Percentiles rank a stretch among this genome's conserved stretches.
phyloP scores from a whole-genome alignment of 768 basidiomycete genomes.

The Lentinula edodes region DNA sequence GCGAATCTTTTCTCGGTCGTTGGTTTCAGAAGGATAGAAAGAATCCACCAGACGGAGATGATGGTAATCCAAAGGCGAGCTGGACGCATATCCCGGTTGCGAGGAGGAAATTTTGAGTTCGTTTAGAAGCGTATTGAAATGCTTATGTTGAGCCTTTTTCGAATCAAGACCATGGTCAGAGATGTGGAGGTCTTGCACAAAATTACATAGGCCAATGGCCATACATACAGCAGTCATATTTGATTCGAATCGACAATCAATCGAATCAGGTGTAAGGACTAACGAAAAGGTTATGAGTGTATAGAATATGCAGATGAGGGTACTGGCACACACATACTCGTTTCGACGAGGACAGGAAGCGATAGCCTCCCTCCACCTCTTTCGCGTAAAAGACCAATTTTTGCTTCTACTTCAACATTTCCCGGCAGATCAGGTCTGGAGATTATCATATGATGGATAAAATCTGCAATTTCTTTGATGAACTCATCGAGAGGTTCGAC shows the following conservation, averaged over 20 bases:
- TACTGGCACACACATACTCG: conserved; percentile 50
- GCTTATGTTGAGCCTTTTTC: conserved; percentile 74
- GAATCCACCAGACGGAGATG: conserved; percentile 78
- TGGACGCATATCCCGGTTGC: conserved; percentile 43
- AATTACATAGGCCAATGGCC: background rate
- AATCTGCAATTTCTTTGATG: conserved; percentile 87
- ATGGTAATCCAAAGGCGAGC: conserved; percentile 60
- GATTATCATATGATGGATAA: conserved; percentile 67
- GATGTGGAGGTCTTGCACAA: conserved; percentile 7
- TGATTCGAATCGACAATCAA: conserved; percentile 78
- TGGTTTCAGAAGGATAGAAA: conserved; percentile 52
- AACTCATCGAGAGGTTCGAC: conserved; percentile 93
- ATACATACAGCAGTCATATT: conserved; percentile 77
- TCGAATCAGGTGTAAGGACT: conserved; percentile 64
- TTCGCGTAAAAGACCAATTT: conserved; percentile 75
- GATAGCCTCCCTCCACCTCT: conserved; percentile 48
- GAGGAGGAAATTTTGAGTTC: conserved; percentile 56
- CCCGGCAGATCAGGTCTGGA: conserved; percentile 49
- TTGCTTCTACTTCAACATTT: conserved; percentile 85
- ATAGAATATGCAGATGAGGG: background rate
- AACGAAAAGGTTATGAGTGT: background rate
- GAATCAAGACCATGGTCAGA: conserved; percentile 10
- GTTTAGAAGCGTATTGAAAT: conserved; percentile 87
- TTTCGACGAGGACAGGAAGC: conserved; percentile 76
- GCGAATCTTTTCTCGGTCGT: conserved; percentile 58